Evolutionary conservation across 2,329 filamentous ascomycete species (phyloP).

Genomic region (Trichoderma atrobrunneum): DNA sequence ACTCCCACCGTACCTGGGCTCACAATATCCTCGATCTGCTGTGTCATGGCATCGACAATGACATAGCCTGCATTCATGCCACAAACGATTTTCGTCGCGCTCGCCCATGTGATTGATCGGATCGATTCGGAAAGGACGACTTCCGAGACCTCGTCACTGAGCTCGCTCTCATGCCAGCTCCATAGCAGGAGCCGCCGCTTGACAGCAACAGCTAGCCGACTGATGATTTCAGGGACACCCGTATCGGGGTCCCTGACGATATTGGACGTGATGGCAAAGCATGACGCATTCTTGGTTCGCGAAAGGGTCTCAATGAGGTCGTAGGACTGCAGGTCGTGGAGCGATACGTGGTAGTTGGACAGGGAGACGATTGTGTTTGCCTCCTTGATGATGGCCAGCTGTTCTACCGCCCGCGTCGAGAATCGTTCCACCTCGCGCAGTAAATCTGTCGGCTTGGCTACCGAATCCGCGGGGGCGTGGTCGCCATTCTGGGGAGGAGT

Average conservation of each 20-base stretch:
- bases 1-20: constrained; percentile 70
- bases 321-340: constrained; percentile 86
- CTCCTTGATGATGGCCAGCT: constrained; percentile 94
- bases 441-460: constrained; percentile 68
- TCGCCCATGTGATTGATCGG: constrained; percentile 88
- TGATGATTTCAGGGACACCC: constrained; percentile 89
- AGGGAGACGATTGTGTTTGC: constrained; percentile 87
- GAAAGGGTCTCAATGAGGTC: constrained; percentile 73
- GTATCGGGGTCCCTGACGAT: constrained; percentile 87
- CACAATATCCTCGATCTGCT: constrained; percentile 72
- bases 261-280: constrained; percentile 92
- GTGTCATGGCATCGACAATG: constrained; percentile 77
- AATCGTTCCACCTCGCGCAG: constrained; percentile 93
- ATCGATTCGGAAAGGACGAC: constrained; percentile 78
- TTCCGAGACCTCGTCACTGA: constrained; percentile 70
- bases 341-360: constrained; percentile 83
- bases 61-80: constrained; percentile 92
- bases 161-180: constrained; percentile 95
- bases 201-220: constrained; percentile 83
- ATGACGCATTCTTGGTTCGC: constrained; percentile 82
- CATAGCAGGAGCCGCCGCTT: constrained; percentile 87
- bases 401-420: constrained; percentile 83
- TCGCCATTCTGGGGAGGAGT: constrained; percentile 32
- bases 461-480: constrained; percentile 30
- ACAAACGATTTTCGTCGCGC: constrained; percentile 79